Percentiles rank a stretch among this genome's conserved stretches.
These are phyloP conservation scores for Xylaria cubensis DNA, from an alignment of 495 filamentous ascomycete species.

Conservation along the genomic window DNA sequence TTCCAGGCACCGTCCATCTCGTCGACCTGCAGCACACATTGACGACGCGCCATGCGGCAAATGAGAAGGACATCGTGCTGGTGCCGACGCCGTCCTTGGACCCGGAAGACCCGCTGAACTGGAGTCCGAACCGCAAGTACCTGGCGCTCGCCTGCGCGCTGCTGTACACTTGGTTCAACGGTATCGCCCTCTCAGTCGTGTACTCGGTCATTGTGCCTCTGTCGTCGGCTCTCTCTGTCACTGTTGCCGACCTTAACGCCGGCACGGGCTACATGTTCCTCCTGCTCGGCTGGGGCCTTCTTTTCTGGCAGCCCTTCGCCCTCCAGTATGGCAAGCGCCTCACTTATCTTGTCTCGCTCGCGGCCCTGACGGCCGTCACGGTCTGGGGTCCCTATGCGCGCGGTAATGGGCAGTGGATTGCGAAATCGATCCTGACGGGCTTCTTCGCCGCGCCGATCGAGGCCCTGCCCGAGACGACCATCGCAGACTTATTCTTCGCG, in stretches of 20 bases:
- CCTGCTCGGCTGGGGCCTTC: conserved; percentile 66
- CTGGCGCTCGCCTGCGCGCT: conserved; percentile 57
- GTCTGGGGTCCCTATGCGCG: conserved; percentile 55
- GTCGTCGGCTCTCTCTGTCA: conserved; percentile 60
- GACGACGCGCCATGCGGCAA: conserved; percentile 52
- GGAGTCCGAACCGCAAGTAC: conserved; percentile 62
- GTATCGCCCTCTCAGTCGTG: conserved; percentile 65
- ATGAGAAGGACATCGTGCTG: conserved; percentile 61
- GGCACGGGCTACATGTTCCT: conserved; percentile 72
- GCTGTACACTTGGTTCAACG: conserved; percentile 66
- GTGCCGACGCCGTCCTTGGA: conserved; percentile 64
- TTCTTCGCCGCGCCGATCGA: conserved; percentile 73
- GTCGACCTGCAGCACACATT: conserved; percentile 56
- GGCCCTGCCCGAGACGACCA: conserved; percentile 64
- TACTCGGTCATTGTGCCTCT: conserved; percentile 68
- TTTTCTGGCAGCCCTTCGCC: conserved; percentile 74
- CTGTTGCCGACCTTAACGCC: conserved; percentile 51
- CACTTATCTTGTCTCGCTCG: conserved; percentile 64
- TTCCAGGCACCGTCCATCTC: conserved; percentile 63
- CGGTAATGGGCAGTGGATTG: conserved; percentile 68
- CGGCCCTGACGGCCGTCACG: conserved; percentile 53
- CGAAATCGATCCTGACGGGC: conserved; percentile 64
- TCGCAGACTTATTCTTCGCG: conserved; percentile 72
- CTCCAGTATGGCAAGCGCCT: conserved; percentile 72
- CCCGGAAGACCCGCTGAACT: conserved; percentile 68